Evolutionary conservation across 768 basidiomycete species (phyloP).

Genomic region (Hortiboletus flavorubellus): DNA sequence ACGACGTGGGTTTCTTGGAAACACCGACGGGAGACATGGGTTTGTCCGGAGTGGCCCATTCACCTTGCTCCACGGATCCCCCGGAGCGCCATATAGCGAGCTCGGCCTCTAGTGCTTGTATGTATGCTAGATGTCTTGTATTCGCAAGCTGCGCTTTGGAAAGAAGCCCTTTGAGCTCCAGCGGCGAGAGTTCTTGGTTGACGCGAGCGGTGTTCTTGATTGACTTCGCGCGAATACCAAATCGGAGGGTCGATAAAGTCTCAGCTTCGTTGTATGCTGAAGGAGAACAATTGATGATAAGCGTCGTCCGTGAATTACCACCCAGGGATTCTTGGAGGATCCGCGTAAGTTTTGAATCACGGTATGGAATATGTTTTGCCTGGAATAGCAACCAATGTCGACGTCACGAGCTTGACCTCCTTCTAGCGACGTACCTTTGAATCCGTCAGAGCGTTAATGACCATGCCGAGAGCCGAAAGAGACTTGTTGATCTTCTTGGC

Average conservation of each 20-base stretch:
- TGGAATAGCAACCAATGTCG: slow-evolving; percentile 30
- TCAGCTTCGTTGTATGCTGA: slow-evolving; percentile 97
- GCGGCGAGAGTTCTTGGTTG: slow-evolving; percentile 94
- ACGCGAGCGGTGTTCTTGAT: slow-evolving; percentile 99
- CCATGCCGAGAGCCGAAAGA: slow-evolving; percentile 96
- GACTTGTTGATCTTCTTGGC: slow-evolving; percentile 99
- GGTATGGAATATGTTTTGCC: slow-evolving; percentile 97
- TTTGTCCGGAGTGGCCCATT: slow-evolving; percentile 77
- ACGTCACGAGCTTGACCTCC: slow-evolving; percentile 1
- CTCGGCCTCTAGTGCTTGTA: slow-evolving; percentile 88
- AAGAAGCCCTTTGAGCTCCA: slow-evolving; percentile 91
- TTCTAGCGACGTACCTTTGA: slow-evolving; percentile 61
- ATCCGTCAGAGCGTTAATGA: slow-evolving; percentile 97
- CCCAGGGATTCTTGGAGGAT: slow-evolving; percentile 98
- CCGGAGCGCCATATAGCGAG: slow-evolving; percentile 86
- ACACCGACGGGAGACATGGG: slow-evolving; percentile 40
- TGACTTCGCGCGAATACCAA: slow-evolving; percentile 99
- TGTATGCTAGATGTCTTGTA: slow-evolving; percentile 79
- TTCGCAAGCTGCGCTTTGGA: slow-evolving; percentile 88
- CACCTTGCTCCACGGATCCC: slow-evolving; percentile 74
- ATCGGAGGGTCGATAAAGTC: slow-evolving; percentile 94
- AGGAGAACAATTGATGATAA: slow-evolving; percentile 99
- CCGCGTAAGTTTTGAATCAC: slow-evolving; percentile 98
- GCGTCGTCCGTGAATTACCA: slow-evolving; percentile 91
- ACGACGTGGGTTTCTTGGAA: slow-evolving; percentile 47